Evolutionary conservation across 164 flowering plant genomes (phyloP).

Genomic region (Malania oleifera): DNA sequence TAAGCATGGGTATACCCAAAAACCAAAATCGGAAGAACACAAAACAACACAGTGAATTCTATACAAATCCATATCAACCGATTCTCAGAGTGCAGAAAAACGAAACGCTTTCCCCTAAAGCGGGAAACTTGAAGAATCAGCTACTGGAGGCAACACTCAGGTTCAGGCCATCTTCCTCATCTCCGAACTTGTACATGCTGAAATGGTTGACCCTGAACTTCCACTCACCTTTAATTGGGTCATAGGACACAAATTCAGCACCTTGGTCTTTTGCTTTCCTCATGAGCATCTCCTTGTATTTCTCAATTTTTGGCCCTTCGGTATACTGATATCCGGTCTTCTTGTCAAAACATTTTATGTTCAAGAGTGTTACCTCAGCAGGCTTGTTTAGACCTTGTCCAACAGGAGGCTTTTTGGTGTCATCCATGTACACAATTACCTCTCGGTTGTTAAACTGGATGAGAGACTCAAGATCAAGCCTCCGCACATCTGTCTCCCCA

Average conservation of each 20-base stretch:
- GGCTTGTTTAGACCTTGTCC: conserved; percentile 97
- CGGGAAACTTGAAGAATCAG: background rate
- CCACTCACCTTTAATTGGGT: conserved; percentile 86
- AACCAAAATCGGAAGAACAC: too few relatives aligned
- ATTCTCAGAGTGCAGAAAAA: background rate
- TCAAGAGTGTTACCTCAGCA: conserved; percentile 90
- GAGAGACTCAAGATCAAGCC: conserved; percentile 80
- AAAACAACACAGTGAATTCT: background rate
- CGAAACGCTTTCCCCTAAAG: background rate
- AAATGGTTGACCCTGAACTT: conserved; percentile 85
- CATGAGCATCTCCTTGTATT: conserved; percentile 74
- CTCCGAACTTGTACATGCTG: conserved; percentile 44
- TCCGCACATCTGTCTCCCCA: conserved; percentile 86
- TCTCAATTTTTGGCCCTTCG: conserved; percentile 67
- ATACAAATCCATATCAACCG: background rate
- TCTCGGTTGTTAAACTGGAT: conserved; percentile 83
- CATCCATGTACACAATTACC: conserved; percentile 91
- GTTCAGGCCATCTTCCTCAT: conserved; percentile 22
- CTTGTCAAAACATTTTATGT: conserved; percentile 77
- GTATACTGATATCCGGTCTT: conserved; percentile 70
- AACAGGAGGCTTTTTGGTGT: conserved; percentile 84
- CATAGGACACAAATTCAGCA: conserved; percentile 81
- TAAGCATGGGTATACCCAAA: too few relatives aligned
- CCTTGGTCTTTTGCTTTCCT: conserved; percentile 87
- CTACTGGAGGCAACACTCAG: background rate